Percentiles rank a stretch among this genome's conserved stretches.
phyloP scores from a whole-genome alignment of 331 rosid genomes.

The Pyracantha coccinea region DNA sequence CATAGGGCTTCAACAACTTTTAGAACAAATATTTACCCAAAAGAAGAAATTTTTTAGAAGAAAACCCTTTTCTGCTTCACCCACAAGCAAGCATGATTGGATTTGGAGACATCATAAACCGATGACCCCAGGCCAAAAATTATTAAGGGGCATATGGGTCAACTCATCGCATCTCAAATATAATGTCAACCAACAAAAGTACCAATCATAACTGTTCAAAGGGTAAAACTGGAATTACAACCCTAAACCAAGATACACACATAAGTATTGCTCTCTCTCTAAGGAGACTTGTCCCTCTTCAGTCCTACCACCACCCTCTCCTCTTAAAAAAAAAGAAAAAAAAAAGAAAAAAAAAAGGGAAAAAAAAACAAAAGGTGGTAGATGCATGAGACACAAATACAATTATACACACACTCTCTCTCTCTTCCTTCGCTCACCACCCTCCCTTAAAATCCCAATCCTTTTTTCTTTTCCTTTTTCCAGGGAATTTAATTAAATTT shows the following conservation, averaged over 20 bases:
- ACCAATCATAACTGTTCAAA: constrained; percentile 7
- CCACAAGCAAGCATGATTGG: background rate
- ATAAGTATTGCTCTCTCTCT: constrained; percentile 3
- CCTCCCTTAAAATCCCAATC: constrained; percentile 31
- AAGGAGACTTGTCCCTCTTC: constrained; percentile 11
- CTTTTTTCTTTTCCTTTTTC: background rate
- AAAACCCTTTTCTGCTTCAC: background rate
- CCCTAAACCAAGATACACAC: constrained; percentile 15
- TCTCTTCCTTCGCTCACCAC: constrained; percentile 37
- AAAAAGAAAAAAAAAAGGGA: background rate
- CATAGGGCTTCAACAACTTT: background rate
- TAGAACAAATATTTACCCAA: background rate
- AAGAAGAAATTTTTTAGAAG: background rate
- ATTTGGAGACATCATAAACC: background rate
- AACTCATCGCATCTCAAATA: background rate
- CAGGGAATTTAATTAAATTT: constrained; percentile 11
- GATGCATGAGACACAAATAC: constrained; percentile 77
- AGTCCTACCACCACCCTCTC: constrained; percentile 33
- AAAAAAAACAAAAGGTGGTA: constrained; percentile 69
- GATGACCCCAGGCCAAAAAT: background rate
- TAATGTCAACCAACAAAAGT: constrained; percentile 6
- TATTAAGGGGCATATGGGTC: constrained; percentile 19
- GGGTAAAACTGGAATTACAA: constrained; percentile 38
- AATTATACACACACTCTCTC: background rate
- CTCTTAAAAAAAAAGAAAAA: constrained; percentile 1